Base-by-base conservation (phyloP, 192 early-diverging fungal species). In the Entomortierella parvispora region DNA sequence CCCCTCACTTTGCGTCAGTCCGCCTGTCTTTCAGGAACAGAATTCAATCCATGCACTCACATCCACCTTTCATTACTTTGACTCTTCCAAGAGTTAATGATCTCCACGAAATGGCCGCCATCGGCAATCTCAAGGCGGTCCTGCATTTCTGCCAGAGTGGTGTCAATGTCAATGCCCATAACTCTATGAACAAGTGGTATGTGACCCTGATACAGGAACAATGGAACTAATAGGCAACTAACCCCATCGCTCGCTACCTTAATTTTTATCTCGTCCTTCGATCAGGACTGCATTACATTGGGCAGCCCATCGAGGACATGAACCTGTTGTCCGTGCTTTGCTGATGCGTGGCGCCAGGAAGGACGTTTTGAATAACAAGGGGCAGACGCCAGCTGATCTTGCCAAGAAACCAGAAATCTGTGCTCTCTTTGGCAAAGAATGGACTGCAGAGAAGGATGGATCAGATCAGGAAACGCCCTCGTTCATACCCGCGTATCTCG, bases 141-240 rank as follows among this genome's bases (percentile, higher is more conserved):
- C 56, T 78, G 29, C 86, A 88, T 31, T 92, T 87, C 58, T 69
- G 92, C 32, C 82, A 85, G 33, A 79, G 82, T 42, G 91, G 90
- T 17, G 86, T 91, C 17, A 80, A 93, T 50, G 52, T 92, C 62
- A 88, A 93, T 70, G 76, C 86, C 25, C 86, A 88, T 51, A 93
- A 93, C 82, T 81, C 80, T 32, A 87, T 93, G 82, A 95, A 92
- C 53, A 83, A 87, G 20, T 89, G 89, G 89, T 72, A 89, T 84
- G 52, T 68, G 1, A 22, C 44, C 23, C 40, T 51, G 11, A 32
- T 45, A 22, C 0, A 32, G n/a, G n/a, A n/a, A n/a, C n/a, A n/a
- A n/a, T n/a, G n/a, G n/a, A n/a, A n/a, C n/a, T n/a, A n/a, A n/a
- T n/a, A n/a, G n/a, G n/a, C n/a, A n/a, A n/a, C n/a, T n/a, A n/a